Evolutionary conservation across 169 alveolate genomes (phyloP).

Genomic region (Cryptosporidium sp.): DNA sequence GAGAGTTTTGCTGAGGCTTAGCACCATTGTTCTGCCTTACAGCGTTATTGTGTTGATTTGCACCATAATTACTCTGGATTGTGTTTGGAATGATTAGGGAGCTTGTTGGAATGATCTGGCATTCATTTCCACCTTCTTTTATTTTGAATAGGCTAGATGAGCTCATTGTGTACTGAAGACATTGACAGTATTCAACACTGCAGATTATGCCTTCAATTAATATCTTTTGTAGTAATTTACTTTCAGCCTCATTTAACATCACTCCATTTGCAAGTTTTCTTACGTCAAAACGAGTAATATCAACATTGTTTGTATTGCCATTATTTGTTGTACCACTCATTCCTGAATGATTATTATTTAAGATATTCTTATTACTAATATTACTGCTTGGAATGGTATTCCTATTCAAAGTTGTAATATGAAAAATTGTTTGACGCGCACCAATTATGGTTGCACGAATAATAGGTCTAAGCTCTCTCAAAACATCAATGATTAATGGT

Average conservation of each 20-base stretch:
- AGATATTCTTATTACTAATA: constrained; percentile 9
- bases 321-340: background rate
- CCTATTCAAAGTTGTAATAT: constrained; percentile 59
- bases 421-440: constrained; percentile 67
- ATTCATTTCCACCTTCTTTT: constrained; percentile 47
- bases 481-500: constrained; percentile 53
- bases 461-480: constrained; percentile 71
- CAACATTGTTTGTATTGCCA: constrained; percentile 6
- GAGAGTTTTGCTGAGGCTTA: constrained; percentile 20
- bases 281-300: constrained; percentile 63
- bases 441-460: constrained; percentile 66
- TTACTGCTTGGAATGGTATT: background rate
- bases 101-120: constrained; percentile 49
- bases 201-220: constrained; percentile 67
- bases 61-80: background rate
- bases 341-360: constrained; percentile 10
- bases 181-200: constrained; percentile 53
- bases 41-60: background rate
- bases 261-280: constrained; percentile 35
- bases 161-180: constrained; percentile 49
- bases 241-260: constrained; percentile 57
- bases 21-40: background rate
- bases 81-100: constrained; percentile 21
- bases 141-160: constrained; percentile 1
- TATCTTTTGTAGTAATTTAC: constrained; percentile 54